phyloP scores from a whole-genome alignment of 75 land plant species.

The Pinus tabuliformis region DNA sequence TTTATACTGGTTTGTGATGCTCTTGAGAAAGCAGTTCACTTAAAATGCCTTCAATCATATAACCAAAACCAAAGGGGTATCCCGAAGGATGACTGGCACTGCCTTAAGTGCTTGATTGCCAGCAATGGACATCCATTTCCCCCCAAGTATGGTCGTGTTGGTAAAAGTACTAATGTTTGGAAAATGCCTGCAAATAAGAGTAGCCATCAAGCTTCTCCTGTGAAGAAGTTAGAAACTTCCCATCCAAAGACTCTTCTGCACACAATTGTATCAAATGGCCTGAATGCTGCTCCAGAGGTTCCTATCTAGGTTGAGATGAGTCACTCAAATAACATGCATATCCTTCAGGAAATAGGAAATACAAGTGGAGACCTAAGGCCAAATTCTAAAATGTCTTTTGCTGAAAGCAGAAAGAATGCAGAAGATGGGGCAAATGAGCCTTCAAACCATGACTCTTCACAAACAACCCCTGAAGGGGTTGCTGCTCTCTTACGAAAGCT shows the following conservation, averaged over 20 bases:
- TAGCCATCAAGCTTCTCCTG: slow-evolving; percentile 15
- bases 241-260: slow-evolving; percentile 25
- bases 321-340: not conserved
- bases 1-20: slow-evolving; percentile 73
- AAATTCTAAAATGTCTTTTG: not conserved
- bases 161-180: slow-evolving; percentile 20
- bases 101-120: slow-evolving; percentile 59
- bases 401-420: not conserved
- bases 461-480: not conserved
- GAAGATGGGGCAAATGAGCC: not conserved
- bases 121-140: slow-evolving; percentile 60
- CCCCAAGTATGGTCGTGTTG: slow-evolving; percentile 86
- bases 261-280: slow-evolving; percentile 19
- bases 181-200: slow-evolving; percentile 19
- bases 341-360: not conserved
- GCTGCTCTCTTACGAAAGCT: not conserved
- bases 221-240: slow-evolving; percentile 13
- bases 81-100: slow-evolving; percentile 87
- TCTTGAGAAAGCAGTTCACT: slow-evolving; percentile 78
- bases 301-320: slow-evolving; percentile 1
- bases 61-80: slow-evolving; percentile 41
- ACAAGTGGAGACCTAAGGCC: not conserved
- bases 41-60: slow-evolving; percentile 61
- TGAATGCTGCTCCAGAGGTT: not conserved
- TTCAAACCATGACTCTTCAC: not conserved